Evolutionary conservation across 169 alveolate species (phyloP).

Genomic region (Toxoplasma gondii): DNA sequence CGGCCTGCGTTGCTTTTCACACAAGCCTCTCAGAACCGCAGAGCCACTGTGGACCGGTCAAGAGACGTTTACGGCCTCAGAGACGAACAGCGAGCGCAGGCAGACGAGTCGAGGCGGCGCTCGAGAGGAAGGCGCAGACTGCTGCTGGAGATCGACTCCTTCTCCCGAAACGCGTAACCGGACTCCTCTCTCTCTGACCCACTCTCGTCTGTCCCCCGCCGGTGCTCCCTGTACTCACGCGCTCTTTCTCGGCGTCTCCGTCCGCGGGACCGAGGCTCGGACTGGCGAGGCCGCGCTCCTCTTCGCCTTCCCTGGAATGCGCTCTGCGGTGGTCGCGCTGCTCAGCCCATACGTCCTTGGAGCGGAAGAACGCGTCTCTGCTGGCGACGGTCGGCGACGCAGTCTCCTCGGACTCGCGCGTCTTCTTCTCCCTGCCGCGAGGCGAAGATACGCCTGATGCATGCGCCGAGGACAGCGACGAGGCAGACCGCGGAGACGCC

Average conservation of each 20-base stretch:
- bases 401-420: neutral
- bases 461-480: neutral
- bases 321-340: neutral
- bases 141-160: no score
- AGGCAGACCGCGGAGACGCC: neutral
- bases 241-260: neutral
- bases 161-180: no score
- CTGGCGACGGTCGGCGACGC: constrained; percentile 11
- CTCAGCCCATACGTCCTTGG: neutral
- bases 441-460: neutral
- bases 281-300: neutral
- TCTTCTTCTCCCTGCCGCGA: neutral
- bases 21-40: no score
- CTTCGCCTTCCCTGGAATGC: neutral
- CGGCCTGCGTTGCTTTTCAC: no score
- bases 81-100: no score
- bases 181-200: no score
- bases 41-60: no score
- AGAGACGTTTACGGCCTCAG: no score
- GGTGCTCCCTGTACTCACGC: neutral
- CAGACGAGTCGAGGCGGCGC: no score
- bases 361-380: neutral
- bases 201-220: no score
- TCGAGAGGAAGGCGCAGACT: no score
- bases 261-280: neutral